Conservation (phyloP, 768 basidiomycete genomes). For the Panaeolus cyanescens region DNA sequence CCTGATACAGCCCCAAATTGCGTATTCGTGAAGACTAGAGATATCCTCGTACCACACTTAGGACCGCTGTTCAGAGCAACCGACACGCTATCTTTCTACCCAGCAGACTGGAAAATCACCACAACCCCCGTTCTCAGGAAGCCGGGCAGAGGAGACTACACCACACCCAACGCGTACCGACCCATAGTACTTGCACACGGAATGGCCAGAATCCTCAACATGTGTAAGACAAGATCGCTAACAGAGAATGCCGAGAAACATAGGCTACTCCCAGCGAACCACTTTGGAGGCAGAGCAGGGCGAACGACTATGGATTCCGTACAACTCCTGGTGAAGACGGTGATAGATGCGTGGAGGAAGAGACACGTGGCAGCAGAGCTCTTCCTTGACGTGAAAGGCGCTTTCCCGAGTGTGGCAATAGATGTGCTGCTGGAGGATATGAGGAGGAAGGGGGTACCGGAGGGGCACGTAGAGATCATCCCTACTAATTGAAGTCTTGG, state of each 20-base stretch:
- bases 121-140: no score
- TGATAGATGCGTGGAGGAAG: no score
- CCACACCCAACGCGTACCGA: conserved; percentile 29
- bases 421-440: conserved; percentile 19
- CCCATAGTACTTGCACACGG: conserved; percentile 39
- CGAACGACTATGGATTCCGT: no score
- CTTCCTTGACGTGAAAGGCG: conserved; percentile 2
- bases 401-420: not conserved
- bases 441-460: conserved; percentile 21
- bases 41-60: conserved; percentile 25
- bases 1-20: conserved; percentile 25
- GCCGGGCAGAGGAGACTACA: conserved; percentile 31
- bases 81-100: conserved; percentile 22
- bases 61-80: conserved; percentile 29
- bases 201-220: conserved; percentile 28
- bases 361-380: no score
- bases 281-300: no score
- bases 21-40: conserved; percentile 23
- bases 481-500: conserved; percentile 1
- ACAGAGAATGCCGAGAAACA: conserved; percentile 25
- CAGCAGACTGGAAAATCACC: no score
- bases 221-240: conserved; percentile 22
- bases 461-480: not conserved
- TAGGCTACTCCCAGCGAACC: conserved; percentile 31
- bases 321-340: no score